A percentile compares a stretch with the other conserved stretches of the same genome.
These are phyloP conservation scores for Conringia planisiliqua DNA, from an alignment of 345 rosid genomes.

Conservation along the genomic window DNA sequence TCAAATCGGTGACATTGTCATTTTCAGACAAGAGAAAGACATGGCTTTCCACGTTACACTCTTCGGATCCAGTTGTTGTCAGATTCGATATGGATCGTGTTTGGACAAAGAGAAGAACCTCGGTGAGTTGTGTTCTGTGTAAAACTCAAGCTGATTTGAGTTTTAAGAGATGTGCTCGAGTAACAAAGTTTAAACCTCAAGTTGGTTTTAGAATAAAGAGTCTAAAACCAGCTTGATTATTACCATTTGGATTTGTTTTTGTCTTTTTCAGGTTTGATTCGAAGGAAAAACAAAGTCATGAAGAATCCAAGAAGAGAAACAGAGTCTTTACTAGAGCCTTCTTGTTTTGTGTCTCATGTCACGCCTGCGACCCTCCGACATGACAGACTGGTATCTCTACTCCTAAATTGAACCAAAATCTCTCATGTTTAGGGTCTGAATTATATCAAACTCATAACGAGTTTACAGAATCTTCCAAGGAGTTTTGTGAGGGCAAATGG, in stretches of 20 bases:
- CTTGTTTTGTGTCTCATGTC: background rate
- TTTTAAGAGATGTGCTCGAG: too few species aligned
- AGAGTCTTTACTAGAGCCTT: background rate
- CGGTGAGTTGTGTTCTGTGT: background rate
- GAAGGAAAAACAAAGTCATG: background rate
- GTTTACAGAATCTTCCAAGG: background rate
- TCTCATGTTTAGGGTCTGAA: background rate
- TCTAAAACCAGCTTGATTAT: background rate
- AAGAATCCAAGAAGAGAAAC: background rate
- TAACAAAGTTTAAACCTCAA: background rate
- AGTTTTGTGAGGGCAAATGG: background rate
- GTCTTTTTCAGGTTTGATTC: background rate
- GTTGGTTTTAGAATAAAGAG: background rate
- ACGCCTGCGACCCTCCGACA: background rate
- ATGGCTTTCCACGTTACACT: background rate
- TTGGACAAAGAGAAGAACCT: background rate
- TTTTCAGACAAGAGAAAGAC: slow-evolving; percentile 7
- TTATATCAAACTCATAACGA: background rate
- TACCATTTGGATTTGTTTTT: background rate
- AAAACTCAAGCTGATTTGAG: background rate
- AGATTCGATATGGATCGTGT: background rate
- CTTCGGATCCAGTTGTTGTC: slow-evolving; percentile 7
- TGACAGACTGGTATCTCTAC: background rate
- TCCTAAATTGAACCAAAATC: background rate
- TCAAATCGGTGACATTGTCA: background rate